Evolutionary conservation across 345 rosid genomes (phyloP).

Genomic region (Pistacia atlantica): DNA sequence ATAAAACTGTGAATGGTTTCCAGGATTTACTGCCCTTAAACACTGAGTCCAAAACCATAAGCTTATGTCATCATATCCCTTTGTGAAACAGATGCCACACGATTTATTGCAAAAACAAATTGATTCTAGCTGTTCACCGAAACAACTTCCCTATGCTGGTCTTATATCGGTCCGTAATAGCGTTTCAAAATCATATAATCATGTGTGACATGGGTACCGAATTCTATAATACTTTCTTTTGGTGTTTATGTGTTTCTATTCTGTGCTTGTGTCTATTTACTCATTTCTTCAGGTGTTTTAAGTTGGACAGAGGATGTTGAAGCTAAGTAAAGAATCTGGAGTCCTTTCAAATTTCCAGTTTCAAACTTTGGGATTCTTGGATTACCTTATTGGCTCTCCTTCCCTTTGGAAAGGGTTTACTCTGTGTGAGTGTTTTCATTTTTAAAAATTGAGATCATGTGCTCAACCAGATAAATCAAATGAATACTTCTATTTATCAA

Average conservation of each 20-base stretch:
- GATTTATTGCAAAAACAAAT: conserved; percentile 19
- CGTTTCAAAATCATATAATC: conserved; percentile 49
- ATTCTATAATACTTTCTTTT: not conserved
- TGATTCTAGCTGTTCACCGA: conserved; percentile 32
- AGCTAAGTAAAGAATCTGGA: conserved; percentile 60
- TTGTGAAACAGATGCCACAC: too few relatives aligned
- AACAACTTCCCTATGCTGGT: conserved; percentile 40
- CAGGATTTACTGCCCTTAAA: too few relatives aligned
- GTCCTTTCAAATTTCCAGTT: conserved; percentile 58
- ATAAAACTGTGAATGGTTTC: too few relatives aligned
- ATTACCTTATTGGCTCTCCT: conserved; percentile 78
- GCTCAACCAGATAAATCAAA: too few relatives aligned
- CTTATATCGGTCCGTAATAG: conserved; percentile 62
- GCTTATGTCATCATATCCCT: too few relatives aligned
- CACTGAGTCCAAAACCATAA: too few relatives aligned
- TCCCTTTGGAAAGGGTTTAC: conserved; percentile 11
- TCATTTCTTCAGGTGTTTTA: conserved; percentile 30
- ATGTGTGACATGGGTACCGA: conserved; percentile 45
- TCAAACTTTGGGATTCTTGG: conserved; percentile 82
- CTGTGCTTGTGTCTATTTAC: conserved; percentile 14
- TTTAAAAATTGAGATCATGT: too few relatives aligned
- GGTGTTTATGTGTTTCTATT: conserved; percentile 14
- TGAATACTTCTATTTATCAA: too few relatives aligned
- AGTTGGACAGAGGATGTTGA: conserved; percentile 83
- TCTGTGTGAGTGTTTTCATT: too few relatives aligned